phyloP scores from a whole-genome alignment of 2,329 filamentous ascomycete genomes.

The Ophiostoma ips region DNA sequence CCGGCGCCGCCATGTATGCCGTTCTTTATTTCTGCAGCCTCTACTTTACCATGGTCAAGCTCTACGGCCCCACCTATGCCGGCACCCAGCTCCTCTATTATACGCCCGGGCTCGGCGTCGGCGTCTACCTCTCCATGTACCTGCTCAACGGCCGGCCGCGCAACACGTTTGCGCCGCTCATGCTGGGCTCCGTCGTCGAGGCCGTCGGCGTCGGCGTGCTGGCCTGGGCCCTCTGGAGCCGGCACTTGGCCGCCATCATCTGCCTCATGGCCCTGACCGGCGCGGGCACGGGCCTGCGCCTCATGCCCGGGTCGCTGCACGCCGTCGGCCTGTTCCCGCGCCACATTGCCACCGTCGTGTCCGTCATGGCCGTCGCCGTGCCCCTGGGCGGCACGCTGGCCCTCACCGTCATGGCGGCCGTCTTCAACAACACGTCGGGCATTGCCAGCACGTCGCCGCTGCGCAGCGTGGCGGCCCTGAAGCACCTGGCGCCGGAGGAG shows the following conservation, averaged over 20 bases:
- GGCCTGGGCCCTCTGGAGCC: constrained; percentile 28
- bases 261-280: constrained; percentile 54
- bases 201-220: constrained; percentile 44
- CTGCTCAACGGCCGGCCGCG: constrained; percentile 47
- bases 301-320: constrained; percentile 49
- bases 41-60: constrained; percentile 47
- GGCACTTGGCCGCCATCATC: constrained; percentile 27
- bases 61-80: constrained; percentile 5
- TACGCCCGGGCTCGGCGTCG: constrained; percentile 46
- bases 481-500: constrained; percentile 19
- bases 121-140: constrained; percentile 43
- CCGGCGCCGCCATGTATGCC: constrained; percentile 40
- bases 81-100: constrained; percentile 39
- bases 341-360: constrained; percentile 43
- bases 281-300: constrained; percentile 47
- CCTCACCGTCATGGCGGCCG: constrained; percentile 52
- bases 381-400: constrained; percentile 52
- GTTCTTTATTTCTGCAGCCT: constrained; percentile 56
- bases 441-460: constrained; percentile 16
- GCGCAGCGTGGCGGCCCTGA: constrained; percentile 24
- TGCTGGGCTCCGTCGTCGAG: constrained; percentile 42
- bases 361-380: constrained; percentile 42
- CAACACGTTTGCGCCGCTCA: constrained; percentile 46
- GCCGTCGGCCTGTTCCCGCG: constrained; percentile 47
- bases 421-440: constrained; percentile 45